These are phyloP conservation scores for Bretschneidera sinensis DNA, from an alignment of 345 rosid genomes.

Conservation along the genomic window DNA sequence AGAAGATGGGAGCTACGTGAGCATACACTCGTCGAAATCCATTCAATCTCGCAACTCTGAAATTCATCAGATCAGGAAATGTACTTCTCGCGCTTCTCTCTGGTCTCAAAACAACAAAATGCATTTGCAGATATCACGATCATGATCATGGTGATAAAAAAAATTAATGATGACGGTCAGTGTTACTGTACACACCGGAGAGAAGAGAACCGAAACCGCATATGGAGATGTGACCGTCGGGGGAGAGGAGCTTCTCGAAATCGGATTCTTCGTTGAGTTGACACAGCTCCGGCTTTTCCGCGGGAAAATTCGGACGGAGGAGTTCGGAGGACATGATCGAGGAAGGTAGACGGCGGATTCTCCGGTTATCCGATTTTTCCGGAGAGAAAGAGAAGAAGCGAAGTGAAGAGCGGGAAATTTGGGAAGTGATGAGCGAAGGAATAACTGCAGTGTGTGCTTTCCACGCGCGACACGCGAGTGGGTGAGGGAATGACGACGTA, in stretches of 20 bases:
- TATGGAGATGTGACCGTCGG: slow-evolving; percentile 70
- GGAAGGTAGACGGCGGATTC: slow-evolving; percentile 16
- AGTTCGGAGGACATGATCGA: slow-evolving; percentile 20
- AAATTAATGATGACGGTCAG: background rate
- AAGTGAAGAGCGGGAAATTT: background rate
- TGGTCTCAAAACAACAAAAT: slow-evolving; percentile 15
- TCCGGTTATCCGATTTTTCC: slow-evolving; percentile 11
- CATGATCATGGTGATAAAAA: background rate
- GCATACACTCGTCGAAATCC: slow-evolving; percentile 88
- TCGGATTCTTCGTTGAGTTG: slow-evolving; percentile 59
- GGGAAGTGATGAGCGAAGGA: background rate
- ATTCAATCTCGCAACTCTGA: slow-evolving; percentile 67
- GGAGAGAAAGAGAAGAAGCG: background rate
- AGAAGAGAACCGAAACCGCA: slow-evolving; percentile 97
- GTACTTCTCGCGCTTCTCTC: slow-evolving; percentile 90
- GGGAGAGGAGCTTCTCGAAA: slow-evolving; percentile 45
- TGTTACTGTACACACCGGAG: slow-evolving; percentile 45
- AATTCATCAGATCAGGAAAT: slow-evolving; percentile 71
- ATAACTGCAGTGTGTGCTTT: slow-evolving; percentile 14
- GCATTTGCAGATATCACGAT: slow-evolving; percentile 5
- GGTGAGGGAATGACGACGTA: background rate
- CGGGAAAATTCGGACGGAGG: slow-evolving; percentile 5
- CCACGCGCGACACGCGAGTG: background rate
- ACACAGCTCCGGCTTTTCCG: slow-evolving; percentile 17
- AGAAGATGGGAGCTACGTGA: slow-evolving; percentile 82